Evolutionary conservation across 495 filamentous ascomycete genomes (phyloP), one percentile per base, ranked within the genome.

Genomic region (Friedmanniomyces simplex): DNA sequence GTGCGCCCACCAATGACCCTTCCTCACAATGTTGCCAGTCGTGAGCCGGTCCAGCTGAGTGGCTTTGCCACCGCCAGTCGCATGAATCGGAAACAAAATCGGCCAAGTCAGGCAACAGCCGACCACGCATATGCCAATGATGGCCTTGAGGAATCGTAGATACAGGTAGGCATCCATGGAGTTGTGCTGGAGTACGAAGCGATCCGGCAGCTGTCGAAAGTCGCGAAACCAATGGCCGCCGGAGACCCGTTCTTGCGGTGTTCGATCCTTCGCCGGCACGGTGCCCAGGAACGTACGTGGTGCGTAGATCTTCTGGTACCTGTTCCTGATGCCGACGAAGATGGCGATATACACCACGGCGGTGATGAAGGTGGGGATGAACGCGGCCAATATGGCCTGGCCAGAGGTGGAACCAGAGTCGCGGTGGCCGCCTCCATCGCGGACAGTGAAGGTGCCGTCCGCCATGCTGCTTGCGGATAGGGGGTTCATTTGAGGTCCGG

Each of bases 221-320:
- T 79, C 76, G 21, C 75, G 75, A 32, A 87, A 72, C 84, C 84
- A 88, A 87, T 88, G 93, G 66, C 83, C 82, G 65, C 85, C 78
- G 4, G 82, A 63, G 51, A 87, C 87, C 53, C 71, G 82, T 42
- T 87, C 82, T 1, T 87, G 75, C 18, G 73, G 67, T 41, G 87
- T 79, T 43, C 85, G 83, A 65, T 91, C 81, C 64, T 82, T 86
- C 61, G 60, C 50, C 36, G 77, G 78, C 60, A 95, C 67, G 57
- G 76, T 83, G 34, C 88, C 86, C 30, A 98, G 72, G 69, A 91
- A 95, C 20, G 89, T 91, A 69, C 91, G 79, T 1, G 93, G 93
- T 48, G 87, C 84, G 74, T 98, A 98, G 71, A 80, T 84, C 49
- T 91, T 81, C 55, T 75, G 79, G 49, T 91, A 75, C 41, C 73